Evolutionary conservation across 179 eudicot genomes (phyloP), one percentile per base, ranked within the genome.

Genomic region (Silene noctiflora): DNA sequence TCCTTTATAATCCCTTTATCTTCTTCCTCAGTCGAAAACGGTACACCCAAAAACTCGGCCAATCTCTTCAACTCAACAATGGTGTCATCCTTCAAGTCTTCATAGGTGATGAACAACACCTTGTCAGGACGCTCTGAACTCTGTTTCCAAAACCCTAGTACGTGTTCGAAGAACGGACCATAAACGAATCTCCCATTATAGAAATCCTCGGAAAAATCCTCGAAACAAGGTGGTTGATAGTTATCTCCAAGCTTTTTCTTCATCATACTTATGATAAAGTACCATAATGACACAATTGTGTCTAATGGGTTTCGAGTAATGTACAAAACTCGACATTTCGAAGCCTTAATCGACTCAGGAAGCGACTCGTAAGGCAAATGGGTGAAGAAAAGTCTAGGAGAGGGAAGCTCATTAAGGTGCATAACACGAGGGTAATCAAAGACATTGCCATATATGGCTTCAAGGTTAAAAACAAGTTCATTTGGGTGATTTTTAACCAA

Each of bases 221-320:
- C 75, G 16, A 71, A 24, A 24, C 21, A 5, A 27, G 46, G 42
- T 1, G 63, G 46, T 10, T 53, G 6, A 25, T 24, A 71, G 5
- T 7, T 62, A 10, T 71, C 75, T 7, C 75, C 64, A 5, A 11
- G 16, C 35, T 24, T 56, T 39, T 20, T 42, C 63, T 71, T 71
- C 63, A 71, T 16, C 63, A 31, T 27, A 2, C 27, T 53, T 3
- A 3, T 25, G 25, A 56, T 19, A 31, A 71, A 71, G 24, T 71
- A 56, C 75, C 61, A 51, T 14, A 71, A 8, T 16, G 62, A 71
- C 6, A 71, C 75, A 27, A 55, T 8, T 5, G 64, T 71, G 75
- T 71, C 75, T 29, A 71, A 25, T 1, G 75, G 75, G 58, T 71
- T 71, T 24, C 75, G 75, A 56, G 63, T 51, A 14, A 71, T 71